A percentile compares a stretch with the other conserved stretches of the same genome.
phyloP scores from a whole-genome alignment of 306 rosid species.

The Acacia crassicarpa region DNA sequence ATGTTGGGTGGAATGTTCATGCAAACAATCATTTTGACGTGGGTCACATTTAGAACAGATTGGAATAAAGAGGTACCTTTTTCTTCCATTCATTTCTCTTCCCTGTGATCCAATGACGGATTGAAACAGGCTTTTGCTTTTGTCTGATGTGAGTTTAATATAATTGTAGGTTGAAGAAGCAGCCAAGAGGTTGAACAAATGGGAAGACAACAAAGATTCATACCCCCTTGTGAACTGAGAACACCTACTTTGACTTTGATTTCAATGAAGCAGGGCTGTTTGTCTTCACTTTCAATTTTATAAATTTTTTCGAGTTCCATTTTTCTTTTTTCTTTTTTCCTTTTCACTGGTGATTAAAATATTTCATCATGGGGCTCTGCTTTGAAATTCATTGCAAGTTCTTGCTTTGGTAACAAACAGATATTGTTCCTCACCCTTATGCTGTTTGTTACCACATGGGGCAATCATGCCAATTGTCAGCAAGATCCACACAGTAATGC shows the following conservation, averaged over 20 bases:
- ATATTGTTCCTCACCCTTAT: background rate
- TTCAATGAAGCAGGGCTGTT: background rate
- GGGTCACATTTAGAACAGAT: conserved; percentile 67
- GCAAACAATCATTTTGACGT: conserved; percentile 63
- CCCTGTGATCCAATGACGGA: background rate
- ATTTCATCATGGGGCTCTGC: background rate
- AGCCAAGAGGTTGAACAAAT: conserved; percentile 52
- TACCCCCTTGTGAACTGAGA: conserved; percentile 30
- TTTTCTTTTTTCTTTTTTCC: background rate
- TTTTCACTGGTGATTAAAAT: background rate
- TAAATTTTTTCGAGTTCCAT: background rate
- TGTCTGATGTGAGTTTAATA: background rate
- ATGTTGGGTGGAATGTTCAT: conserved; percentile 62
- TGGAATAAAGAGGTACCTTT: conserved; percentile 67
- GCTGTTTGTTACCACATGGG: background rate
- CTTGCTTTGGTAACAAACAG: background rate
- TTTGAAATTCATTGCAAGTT: background rate
- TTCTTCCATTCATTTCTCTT: background rate
- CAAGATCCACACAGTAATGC: background rate
- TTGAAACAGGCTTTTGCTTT: too few relatives aligned
- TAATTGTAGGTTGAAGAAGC: conserved; percentile 66
- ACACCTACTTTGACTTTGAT: background rate
- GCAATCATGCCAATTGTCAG: background rate
- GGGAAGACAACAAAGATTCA: conserved; percentile 44
- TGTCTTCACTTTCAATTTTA: background rate